These are phyloP conservation scores for Ophiocytium majus DNA, from an alignment of 352 stramenopile genomes.

Conservation along the genomic window DNA sequence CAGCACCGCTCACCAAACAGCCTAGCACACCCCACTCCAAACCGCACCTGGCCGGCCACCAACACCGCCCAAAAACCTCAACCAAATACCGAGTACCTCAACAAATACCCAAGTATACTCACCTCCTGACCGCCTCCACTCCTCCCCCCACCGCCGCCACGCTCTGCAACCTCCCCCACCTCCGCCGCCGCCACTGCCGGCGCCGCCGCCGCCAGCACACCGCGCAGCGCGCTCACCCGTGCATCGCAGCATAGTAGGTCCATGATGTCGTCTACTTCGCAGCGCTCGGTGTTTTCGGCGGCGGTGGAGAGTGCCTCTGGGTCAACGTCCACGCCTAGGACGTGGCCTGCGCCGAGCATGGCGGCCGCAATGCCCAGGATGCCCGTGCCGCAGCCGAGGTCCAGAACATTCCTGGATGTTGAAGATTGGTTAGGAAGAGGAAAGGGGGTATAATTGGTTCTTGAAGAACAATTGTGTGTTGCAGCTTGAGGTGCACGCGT, in stretches of 20 bases:
- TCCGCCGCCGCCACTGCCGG: not conserved
- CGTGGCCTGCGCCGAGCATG: constrained; percentile 43
- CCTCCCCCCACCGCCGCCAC: no score
- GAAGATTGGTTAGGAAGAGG: not conserved
- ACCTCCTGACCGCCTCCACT: not conserved
- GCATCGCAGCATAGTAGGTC: constrained; percentile 49
- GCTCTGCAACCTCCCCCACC: not conserved
- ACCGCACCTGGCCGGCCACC: no score
- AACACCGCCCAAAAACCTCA: no score
- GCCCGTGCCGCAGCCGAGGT: constrained; percentile 37
- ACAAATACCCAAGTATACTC: no score
- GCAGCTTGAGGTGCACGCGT: no score
- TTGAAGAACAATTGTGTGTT: no score
- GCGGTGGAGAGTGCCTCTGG: constrained; percentile 26
- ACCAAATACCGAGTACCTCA: no score
- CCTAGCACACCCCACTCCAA: no score
- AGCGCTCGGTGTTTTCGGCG: constrained; percentile 29
- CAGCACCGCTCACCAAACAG: no score
- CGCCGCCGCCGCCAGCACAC: not conserved
- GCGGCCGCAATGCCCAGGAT: constrained; percentile 50
- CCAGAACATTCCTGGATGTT: constrained; percentile 7
- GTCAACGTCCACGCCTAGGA: constrained; percentile 43
- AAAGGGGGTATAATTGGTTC: no score
- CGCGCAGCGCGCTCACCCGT: not conserved
- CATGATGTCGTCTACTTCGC: constrained; percentile 33